These are phyloP conservation scores for Talaromyces thailandensis DNA, from an alignment of 495 filamentous ascomycete genomes.

Conservation along the genomic window DNA sequence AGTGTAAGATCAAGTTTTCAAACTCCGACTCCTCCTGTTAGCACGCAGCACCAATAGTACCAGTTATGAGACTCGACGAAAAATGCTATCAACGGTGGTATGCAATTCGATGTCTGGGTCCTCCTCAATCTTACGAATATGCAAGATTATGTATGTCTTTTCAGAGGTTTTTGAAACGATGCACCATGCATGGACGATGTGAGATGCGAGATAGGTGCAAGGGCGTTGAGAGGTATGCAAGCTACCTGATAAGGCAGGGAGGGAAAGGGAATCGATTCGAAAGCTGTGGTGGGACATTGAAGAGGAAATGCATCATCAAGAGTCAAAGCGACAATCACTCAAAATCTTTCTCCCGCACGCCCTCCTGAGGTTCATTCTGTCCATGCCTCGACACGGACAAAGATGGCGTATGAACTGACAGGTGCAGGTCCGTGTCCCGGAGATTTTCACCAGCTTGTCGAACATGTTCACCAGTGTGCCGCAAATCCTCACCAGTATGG, in stretches of 20 bases:
- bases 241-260: not conserved
- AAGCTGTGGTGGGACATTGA: not conserved
- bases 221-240: not conserved
- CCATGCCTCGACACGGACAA: not conserved
- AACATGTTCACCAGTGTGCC: slow-evolving; percentile 2
- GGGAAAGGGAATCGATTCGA: not conserved
- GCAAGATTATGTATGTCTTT: not conserved
- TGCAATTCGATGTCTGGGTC: not conserved
- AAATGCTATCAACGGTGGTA: not conserved
- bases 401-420: not conserved
- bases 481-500: not conserved
- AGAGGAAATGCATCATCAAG: too few species aligned
- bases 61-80: not conserved
- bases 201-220: not conserved
- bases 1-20: not conserved
- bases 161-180: too few species aligned
- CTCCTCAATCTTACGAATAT: not conserved
- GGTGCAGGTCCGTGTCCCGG: not conserved
- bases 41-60: not conserved
- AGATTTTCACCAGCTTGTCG: slow-evolving; percentile 5
- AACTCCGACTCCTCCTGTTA: not conserved
- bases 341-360: not conserved
- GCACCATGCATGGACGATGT: not conserved
- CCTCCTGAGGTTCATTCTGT: not conserved
- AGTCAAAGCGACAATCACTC: not conserved